A percentile compares a stretch with the other conserved stretches of the same genome.
Evolutionary conservation across 306 rosid species (phyloP).

Genomic region (Cucurbita argyrosperma): DNA sequence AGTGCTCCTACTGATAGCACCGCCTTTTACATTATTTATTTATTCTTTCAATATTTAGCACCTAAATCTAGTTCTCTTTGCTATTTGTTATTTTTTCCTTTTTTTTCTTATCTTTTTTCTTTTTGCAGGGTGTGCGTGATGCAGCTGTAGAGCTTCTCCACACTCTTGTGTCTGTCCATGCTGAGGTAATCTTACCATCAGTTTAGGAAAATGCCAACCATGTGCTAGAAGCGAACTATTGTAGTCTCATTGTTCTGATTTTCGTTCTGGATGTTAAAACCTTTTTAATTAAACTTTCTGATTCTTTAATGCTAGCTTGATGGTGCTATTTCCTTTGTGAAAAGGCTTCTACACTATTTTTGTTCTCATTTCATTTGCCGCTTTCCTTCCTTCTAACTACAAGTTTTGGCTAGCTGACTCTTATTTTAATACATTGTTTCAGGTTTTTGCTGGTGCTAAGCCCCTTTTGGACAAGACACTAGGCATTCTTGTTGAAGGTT

Average conservation of each 20-base stretch:
- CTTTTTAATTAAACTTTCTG: not conserved
- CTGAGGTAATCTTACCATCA: constrained; percentile 56
- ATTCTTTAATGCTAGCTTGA: not conserved
- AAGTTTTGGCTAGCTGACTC: not conserved
- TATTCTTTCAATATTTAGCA: not conserved
- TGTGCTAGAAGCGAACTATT: not conserved
- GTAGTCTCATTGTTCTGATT: not conserved
- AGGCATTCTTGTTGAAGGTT: constrained; percentile 95
- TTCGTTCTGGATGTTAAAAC: not conserved
- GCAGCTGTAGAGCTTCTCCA: constrained; percentile 93
- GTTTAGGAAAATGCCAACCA: not conserved
- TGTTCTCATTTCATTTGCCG: not conserved
- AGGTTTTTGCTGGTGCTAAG: constrained; percentile 92
- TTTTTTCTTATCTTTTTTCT: not conserved
- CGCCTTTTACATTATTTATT: not conserved
- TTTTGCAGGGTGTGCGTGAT: constrained; percentile 86
- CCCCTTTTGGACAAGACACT: constrained; percentile 94
- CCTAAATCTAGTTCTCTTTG: not conserved
- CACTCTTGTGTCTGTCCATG: constrained; percentile 90
- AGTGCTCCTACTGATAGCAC: not conserved
- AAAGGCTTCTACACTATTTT: not conserved
- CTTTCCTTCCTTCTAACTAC: not conserved
- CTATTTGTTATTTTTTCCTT: not conserved
- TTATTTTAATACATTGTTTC: not conserved
- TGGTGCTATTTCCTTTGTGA: not conserved